A percentile compares a stretch with the other conserved stretches of the same genome.
phyloP scores from a whole-genome alignment of 768 basidiomycete genomes.

The Amanita polypyramis region DNA sequence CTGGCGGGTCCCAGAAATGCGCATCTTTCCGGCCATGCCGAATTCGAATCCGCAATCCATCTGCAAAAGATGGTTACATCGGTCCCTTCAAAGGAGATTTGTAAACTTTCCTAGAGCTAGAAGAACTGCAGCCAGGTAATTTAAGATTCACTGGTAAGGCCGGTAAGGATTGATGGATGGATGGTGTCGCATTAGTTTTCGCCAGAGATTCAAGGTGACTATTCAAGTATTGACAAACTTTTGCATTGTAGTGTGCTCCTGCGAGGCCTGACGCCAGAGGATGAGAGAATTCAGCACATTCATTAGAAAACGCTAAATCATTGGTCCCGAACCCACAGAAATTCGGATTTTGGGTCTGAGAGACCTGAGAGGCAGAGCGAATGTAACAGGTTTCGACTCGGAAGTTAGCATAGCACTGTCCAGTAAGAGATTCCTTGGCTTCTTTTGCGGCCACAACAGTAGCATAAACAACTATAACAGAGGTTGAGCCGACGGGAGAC shows the following conservation, averaged over 20 bases:
- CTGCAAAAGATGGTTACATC: neutral
- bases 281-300: neutral
- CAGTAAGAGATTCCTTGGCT: conserved; percentile 50
- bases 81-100: neutral
- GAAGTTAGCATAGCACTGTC: conserved; percentile 49
- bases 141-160: neutral
- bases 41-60: neutral
- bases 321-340: neutral
- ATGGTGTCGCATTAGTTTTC: neutral
- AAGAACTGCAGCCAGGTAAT: neutral
- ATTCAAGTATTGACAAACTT: neutral
- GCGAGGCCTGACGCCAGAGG: neutral
- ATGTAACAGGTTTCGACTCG: conserved; percentile 18
- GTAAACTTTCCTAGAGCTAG: conserved; percentile 3
- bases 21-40: neutral
- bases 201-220: neutral
- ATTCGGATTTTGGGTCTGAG: neutral
- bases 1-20: conserved; percentile 1
- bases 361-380: neutral
- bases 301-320: neutral
- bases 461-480: conserved; percentile 57
- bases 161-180: neutral
- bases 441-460: conserved; percentile 46
- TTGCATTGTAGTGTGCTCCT: neutral
- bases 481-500: conserved; percentile 30